Evolutionary conservation across 768 basidiomycete species (phyloP).

Genomic region (Suillus brevipes): DNA sequence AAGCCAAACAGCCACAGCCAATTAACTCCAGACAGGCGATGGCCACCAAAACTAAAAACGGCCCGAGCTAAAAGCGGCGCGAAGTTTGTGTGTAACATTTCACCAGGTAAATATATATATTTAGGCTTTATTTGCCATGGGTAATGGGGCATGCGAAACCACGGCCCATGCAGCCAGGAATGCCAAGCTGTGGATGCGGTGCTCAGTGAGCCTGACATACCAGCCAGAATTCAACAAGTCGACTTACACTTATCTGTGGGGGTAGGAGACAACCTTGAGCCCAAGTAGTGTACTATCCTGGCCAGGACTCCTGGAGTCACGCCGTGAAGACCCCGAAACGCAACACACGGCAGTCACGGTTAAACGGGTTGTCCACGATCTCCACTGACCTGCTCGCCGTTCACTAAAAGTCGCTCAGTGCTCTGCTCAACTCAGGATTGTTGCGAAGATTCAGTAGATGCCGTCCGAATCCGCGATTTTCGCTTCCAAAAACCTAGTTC

Average conservation of each 20-base stretch:
- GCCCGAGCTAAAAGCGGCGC: not conserved
- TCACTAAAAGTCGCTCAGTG: not conserved
- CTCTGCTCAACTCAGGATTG: not conserved
- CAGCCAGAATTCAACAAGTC: not conserved
- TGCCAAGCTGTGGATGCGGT: not conserved
- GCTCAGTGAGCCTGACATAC: not conserved
- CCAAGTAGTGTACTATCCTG: not conserved
- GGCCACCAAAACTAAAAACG: too few species aligned
- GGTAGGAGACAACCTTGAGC: not conserved
- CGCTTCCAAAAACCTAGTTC: not conserved
- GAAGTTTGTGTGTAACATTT: not conserved
- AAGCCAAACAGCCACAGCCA: too few species aligned
- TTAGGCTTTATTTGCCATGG: not conserved
- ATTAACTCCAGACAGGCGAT: too few species aligned
- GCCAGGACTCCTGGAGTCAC: not conserved
- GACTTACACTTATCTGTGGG: not conserved
- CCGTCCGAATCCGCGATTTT: not conserved
- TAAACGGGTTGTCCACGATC: slow-evolving; percentile 1
- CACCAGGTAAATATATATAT: not conserved
- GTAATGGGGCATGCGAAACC: not conserved
- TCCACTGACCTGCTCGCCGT: not conserved
- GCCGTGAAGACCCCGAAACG: slow-evolving; percentile 5
- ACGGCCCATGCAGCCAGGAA: not conserved
- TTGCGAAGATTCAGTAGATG: not conserved
- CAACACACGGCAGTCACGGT: not conserved